Evolutionary conservation across 2,329 filamentous ascomycete species (phyloP), one percentile per base, ranked within the genome.

Genomic region (Fusarium verticillioides): DNA sequence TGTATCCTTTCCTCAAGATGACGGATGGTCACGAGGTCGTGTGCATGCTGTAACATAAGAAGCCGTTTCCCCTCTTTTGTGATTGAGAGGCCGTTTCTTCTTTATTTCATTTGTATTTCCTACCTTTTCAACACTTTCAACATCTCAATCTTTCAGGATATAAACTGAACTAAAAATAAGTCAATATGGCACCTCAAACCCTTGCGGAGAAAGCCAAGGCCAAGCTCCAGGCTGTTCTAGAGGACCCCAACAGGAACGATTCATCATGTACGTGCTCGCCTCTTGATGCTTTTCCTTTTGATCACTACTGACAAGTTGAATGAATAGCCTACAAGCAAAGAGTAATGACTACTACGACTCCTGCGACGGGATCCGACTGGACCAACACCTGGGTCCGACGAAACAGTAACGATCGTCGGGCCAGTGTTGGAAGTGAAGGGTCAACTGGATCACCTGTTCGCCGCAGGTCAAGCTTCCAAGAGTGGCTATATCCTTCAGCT

Each of bases 401-500:
- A 63, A 72, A 54, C 9, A 74, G 72, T 16, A 72, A 69, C 16
- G 60, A 67, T 13, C 72, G 72, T 52, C 67, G 72, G 9, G 47
- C 49, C 7, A 74, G 72, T 28, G 57, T 72, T 15, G 66, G 64
- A 15, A 75, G 72, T 15, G 69, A 75, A 11, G 72, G 68, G 6
- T 75, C 72, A 18, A 10, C 46, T 1, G 47, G 28, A 8, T 64
- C 70, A 6, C 66, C 66, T 13, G 65, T 69, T 9, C 65, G 58
- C 46, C 72, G 72, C 23, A 63, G 65, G 23, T 75, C 72, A 11
- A 66, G 72, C n/a, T 73, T 73, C 13, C 58, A 73, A 16, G 73
- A 74, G 28, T 74, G 69, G 69, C 50, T 75, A 9, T 75, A 74
- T 47, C 72, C 72, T 28, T 72, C 72, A 34, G 72, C 72, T 9